These are phyloP conservation scores for Tylopilus sp. DNA, from an alignment of 768 basidiomycete genomes.

Conservation along the genomic window DNA sequence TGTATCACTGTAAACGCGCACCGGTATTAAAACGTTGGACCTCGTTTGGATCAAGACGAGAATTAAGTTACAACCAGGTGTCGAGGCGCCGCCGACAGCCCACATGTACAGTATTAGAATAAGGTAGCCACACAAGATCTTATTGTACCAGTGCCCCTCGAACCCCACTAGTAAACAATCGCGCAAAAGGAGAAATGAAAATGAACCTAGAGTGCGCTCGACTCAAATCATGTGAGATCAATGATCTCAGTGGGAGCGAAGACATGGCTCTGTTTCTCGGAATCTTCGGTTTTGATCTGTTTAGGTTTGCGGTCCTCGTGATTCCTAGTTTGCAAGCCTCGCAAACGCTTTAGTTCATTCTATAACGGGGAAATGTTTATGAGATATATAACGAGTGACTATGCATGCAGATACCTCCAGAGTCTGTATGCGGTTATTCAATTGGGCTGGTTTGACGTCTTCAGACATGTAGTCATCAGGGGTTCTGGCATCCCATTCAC, in stretches of 20 bases:
- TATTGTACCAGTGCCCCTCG: neutral
- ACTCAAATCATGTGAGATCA: slow-evolving; percentile 15
- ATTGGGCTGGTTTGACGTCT: neutral
- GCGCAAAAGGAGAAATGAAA: neutral
- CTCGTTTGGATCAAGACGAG: no score
- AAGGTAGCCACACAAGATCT: no score
- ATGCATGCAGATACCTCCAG: slow-evolving; percentile 5
- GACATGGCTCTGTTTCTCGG: neutral
- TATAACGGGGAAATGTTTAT: neutral
- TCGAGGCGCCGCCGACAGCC: no score
- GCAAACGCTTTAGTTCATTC: slow-evolving; percentile 17
- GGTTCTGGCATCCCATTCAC: neutral
- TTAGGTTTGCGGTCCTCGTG: slow-evolving; percentile 12
- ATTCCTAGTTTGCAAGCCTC: neutral
- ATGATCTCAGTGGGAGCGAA: slow-evolving; percentile 11
- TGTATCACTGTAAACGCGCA: no score
- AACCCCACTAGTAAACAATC: neutral
- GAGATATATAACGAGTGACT: neutral
- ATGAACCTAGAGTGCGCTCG: neutral
- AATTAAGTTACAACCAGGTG: no score
- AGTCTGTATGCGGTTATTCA: neutral
- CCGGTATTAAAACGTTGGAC: no score
- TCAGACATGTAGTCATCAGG: neutral
- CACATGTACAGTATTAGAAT: no score
- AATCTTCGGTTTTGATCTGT: slow-evolving; percentile 12